Base-by-base conservation (phyloP, 306 rosid species). In the Comarum palustre region DNA sequence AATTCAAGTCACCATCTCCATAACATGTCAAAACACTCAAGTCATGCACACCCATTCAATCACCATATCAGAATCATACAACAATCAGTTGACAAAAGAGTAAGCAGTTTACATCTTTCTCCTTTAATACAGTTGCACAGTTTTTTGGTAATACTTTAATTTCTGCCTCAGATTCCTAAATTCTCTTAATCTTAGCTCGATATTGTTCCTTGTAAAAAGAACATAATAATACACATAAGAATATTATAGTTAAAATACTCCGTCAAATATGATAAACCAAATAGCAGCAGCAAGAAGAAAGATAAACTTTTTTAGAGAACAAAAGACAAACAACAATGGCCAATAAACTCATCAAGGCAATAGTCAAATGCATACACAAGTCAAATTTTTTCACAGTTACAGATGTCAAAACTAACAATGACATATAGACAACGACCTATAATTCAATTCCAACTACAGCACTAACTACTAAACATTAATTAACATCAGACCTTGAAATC, bases 121-220 rank as follows among this genome's bases (percentile, higher is more conserved):
- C 97, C 86, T 89, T 89, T 75, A 94, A 81, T 68, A 94, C 79
- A 77, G 97, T 92, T 12, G 97, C 98, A 82, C 91, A 94, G 81
- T 91, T 91, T 79, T 85, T 83, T 55, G 98, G 91, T 31, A 91
- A 78, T 42, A 91, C 96, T 87, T 94, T 91, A 75, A 94, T 91
- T 84, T 94, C 96, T 36, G 91, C 87, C 82, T 94, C 98, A 0
- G 97, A 94, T 71, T 90, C 92, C 83, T 89, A 92, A 82, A 94
- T 96, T 81, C 87, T 91, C 87, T 85, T 87, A 74, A 94, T 89
- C 79, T 94, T 92, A 52, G 85, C 79, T 83, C 77, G 87, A 76
- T 84, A 91, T 68, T 84, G 91, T 63, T 88, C 95, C 75, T 89
- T 81, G 97, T 91, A 78, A 81, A n/a, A 79, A 80, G 59, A 77